Base-by-base conservation (phyloP, 1,284 basidiomycete genomes). In the Naganishia sp. region DNA sequence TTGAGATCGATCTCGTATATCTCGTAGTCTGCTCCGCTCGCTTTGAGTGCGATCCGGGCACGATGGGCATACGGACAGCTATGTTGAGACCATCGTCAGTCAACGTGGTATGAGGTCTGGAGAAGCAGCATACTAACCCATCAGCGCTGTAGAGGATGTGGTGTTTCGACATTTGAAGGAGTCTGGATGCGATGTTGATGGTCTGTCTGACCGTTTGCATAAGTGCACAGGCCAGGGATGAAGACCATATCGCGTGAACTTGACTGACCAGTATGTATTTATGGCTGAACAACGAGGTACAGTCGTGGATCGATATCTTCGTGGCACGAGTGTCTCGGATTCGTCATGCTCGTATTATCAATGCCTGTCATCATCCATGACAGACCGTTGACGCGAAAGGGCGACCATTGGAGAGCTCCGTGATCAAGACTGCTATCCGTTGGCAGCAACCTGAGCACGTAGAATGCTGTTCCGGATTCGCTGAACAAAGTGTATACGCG, bases 11-110 rank as follows among this genome's bases (percentile, higher is more conserved):
- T 83, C 69, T 84, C 80, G 69, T 80, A 85, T 36, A 79, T 73
- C 33, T 81, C 83, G 72, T 80, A 84, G 0, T 82, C 73, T 1
- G 83, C 81, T 10, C 83, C 82, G 3, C 82, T 81, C 67, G 88
- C 86, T 28, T 81, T 78, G 16, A 88, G 81, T 0, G 87, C 86
- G 18, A 89, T 75, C 63, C 86, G 84, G 11, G 83, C 82, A 82
- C 87, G 68, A 64, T 73, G 54, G 43, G 68, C 65, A 63, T 69
- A 68, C 1, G 64, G 67, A 44, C 66, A 67, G 43, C 31, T 33
- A 36, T 42, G 16, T 15, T 5, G 6, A 9, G 13, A 31, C 39
- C 4, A 6, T 25, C 16, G 3, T 55, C 31, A 13, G 31, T n/a
- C 16, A 33, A 57, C 13, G 36, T 23, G 18, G 18, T 11, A 9